Evolutionary conservation across 768 basidiomycete species (phyloP).

Genomic region (Pulveroboletus sp.): DNA sequence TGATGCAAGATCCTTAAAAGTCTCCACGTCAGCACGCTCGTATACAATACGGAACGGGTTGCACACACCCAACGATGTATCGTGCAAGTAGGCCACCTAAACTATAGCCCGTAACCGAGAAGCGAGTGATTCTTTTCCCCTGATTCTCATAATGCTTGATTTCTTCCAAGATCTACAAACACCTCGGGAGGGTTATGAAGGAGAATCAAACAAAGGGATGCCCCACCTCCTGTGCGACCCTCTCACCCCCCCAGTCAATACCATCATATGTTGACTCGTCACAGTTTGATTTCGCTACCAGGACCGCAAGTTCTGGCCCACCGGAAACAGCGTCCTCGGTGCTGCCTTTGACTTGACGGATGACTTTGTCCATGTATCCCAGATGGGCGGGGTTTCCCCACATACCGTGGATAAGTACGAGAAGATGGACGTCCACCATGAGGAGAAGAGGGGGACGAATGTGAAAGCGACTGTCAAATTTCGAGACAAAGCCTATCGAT

Average conservation of each 20-base stretch:
- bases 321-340: constrained; percentile 24
- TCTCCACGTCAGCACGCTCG: constrained; percentile 3
- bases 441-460: not conserved
- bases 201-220: not conserved
- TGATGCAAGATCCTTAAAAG: constrained; percentile 54
- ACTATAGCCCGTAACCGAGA: constrained; percentile 74
- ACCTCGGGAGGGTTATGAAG: constrained; percentile 2
- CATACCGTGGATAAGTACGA: constrained; percentile 59
- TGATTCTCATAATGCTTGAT: constrained; percentile 48
- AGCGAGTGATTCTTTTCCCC: constrained; percentile 56
- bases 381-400: constrained; percentile 77
- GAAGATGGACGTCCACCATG: constrained; percentile 36
- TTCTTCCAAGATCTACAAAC: constrained; percentile 49
- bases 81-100: constrained; percentile 81
- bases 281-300: constrained; percentile 61
- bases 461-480: constrained; percentile 2
- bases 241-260: constrained; percentile 78
- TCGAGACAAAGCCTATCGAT: not conserved
- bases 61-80: constrained; percentile 62
- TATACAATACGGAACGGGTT: not conserved
- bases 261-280: constrained; percentile 76
- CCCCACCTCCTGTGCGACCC: constrained; percentile 72
- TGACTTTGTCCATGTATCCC: constrained; percentile 49
- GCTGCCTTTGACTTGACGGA: constrained; percentile 38
- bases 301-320: constrained; percentile 48